Evolutionary conservation across 176 grass and related monocot species (phyloP).

Genomic region (Typha latifolia): DNA sequence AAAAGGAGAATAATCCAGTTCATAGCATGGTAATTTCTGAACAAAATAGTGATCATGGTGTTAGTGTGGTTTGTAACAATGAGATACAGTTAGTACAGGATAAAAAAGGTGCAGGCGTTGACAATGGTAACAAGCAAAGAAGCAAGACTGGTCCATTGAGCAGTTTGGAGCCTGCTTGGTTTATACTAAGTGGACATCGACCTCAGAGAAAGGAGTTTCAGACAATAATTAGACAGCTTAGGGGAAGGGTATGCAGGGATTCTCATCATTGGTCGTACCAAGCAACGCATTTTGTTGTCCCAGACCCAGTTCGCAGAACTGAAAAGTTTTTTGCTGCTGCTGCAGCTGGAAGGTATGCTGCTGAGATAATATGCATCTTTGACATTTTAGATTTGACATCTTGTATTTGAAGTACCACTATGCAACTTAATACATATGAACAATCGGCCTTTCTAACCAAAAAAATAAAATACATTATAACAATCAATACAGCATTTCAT

Average conservation of each 20-base stretch:
- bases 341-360: slow-evolving; percentile 61
- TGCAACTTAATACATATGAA: no score
- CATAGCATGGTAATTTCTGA: slow-evolving; percentile 22
- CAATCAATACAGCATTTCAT: no score
- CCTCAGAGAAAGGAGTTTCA: slow-evolving; percentile 50
- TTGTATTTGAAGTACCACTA: no score
- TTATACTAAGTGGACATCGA: slow-evolving; percentile 76
- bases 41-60: slow-evolving; percentile 5
- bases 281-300: slow-evolving; percentile 80
- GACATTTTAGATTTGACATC: neutral
- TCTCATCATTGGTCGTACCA: slow-evolving; percentile 82
- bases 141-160: slow-evolving; percentile 13
- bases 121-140: slow-evolving; percentile 16
- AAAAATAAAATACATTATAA: no score
- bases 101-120: slow-evolving; percentile 2
- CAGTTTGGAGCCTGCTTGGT: slow-evolving; percentile 25
- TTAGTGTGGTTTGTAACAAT: slow-evolving; percentile 10
- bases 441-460: no score
- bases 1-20: slow-evolving; percentile 54
- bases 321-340: slow-evolving; percentile 94
- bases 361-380: neutral
- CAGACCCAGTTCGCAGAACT: slow-evolving; percentile 56
- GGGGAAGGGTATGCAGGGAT: slow-evolving; percentile 67
- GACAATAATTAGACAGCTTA: slow-evolving; percentile 45
- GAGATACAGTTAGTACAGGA: slow-evolving; percentile 18